Conservation (phyloP, 768 basidiomycete genomes). For the Suillus fuscotomentosus region DNA sequence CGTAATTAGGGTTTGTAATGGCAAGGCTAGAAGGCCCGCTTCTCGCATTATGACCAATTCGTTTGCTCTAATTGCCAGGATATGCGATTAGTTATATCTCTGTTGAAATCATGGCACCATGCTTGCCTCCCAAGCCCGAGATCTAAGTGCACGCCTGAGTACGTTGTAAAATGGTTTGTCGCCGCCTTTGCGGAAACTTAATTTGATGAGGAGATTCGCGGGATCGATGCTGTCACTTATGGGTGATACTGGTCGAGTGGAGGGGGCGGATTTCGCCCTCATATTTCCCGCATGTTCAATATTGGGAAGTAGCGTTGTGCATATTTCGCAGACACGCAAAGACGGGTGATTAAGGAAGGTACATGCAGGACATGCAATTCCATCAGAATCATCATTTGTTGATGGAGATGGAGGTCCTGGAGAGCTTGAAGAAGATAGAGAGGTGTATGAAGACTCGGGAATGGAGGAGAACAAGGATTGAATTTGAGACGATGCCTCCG, state of each 20-base stretch:
- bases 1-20: constrained; percentile 14
- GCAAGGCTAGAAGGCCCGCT: constrained; percentile 23
- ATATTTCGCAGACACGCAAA: constrained; percentile 80
- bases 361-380: constrained; percentile 78
- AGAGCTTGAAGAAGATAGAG: constrained; percentile 22
- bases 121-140: constrained; percentile 74
- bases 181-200: constrained; percentile 92
- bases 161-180: constrained; percentile 79
- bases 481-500: constrained; percentile 17
- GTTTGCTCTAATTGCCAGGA: constrained; percentile 24
- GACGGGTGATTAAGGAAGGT: constrained; percentile 90
- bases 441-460: constrained; percentile 33
- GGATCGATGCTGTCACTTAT: constrained; percentile 25
- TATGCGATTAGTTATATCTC: neutral
- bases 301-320: constrained; percentile 63
- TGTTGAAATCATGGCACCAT: neutral
- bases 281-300: constrained; percentile 17
- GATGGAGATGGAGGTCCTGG: constrained; percentile 18
- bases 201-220: constrained; percentile 55
- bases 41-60: constrained; percentile 21
- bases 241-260: constrained; percentile 62
- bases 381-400: constrained; percentile 19
- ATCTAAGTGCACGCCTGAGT: constrained; percentile 66
- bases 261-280: constrained; percentile 57
- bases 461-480: constrained; percentile 41